These are phyloP conservation scores for Colletotrichum sp. DNA, from an alignment of 2,329 filamentous ascomycete genomes.

Conservation along the genomic window DNA sequence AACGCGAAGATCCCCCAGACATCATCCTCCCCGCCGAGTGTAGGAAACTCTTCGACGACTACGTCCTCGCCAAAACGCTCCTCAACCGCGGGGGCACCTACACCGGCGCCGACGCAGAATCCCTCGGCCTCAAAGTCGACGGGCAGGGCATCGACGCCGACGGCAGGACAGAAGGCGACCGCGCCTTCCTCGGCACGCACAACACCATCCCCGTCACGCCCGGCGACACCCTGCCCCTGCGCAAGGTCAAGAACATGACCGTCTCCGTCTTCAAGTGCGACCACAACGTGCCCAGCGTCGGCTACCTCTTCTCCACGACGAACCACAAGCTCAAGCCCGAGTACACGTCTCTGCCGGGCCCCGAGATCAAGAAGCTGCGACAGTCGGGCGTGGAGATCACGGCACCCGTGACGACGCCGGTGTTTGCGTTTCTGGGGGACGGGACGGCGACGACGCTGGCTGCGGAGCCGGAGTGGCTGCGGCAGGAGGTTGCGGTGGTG, in stretches of 20 bases:
- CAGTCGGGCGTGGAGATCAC: slow-evolving; percentile 44
- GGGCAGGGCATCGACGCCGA: slow-evolving; percentile 24
- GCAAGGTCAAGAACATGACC: slow-evolving; percentile 38
- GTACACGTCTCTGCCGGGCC: slow-evolving; percentile 38
- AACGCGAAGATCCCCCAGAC: slow-evolving; percentile 49
- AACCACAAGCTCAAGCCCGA: slow-evolving; percentile 44
- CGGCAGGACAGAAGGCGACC: slow-evolving; percentile 17
- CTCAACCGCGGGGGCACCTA: slow-evolving; percentile 46
- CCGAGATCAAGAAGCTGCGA: slow-evolving; percentile 42
- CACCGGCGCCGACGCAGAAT: slow-evolving; percentile 29
- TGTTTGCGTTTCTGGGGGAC: slow-evolving; percentile 55
- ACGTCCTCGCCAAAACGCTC: slow-evolving; percentile 43
- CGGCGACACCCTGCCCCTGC: slow-evolving; percentile 41
- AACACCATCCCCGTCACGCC: slow-evolving; percentile 39
- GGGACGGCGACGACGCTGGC: slow-evolving; percentile 46
- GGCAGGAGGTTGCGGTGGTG: slow-evolving; percentile 45
- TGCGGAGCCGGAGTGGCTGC: slow-evolving; percentile 43
- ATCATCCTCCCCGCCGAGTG: slow-evolving; percentile 49
- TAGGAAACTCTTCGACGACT: slow-evolving; percentile 42
- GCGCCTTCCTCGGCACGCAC: slow-evolving; percentile 41
- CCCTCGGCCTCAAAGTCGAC: slow-evolving; percentile 16
- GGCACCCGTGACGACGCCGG: slow-evolving; percentile 38
- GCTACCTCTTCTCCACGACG: slow-evolving; percentile 48
- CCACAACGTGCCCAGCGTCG: slow-evolving; percentile 52
- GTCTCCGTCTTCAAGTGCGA: slow-evolving; percentile 50